Evolutionary conservation across 2,329 filamentous ascomycete genomes (phyloP).

Genomic region (Ceratocystis smalleyi): DNA sequence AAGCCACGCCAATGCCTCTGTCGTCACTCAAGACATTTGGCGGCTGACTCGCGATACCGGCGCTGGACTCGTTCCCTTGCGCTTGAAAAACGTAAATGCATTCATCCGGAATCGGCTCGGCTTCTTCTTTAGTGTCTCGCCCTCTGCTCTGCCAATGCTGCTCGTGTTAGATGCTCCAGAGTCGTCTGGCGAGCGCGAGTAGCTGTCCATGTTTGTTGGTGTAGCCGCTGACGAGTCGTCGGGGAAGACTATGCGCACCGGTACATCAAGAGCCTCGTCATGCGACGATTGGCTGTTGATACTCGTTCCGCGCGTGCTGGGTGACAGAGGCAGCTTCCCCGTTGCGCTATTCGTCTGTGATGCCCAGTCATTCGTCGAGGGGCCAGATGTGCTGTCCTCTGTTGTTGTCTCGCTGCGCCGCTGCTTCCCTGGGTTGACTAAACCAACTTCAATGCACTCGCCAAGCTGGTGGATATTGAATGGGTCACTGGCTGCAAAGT

Average conservation of each 20-base stretch:
- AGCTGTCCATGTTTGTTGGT: slow-evolving; percentile 8
- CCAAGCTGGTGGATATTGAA: slow-evolving; percentile 26
- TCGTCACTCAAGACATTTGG: not conserved
- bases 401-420: slow-evolving; percentile 48
- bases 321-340: slow-evolving; percentile 47
- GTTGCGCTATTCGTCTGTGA: slow-evolving; percentile 49
- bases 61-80: slow-evolving; percentile 29
- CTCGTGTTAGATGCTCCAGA: slow-evolving; percentile 24
- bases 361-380: slow-evolving; percentile 42
- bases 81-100: slow-evolving; percentile 40
- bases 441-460: slow-evolving; percentile 4
- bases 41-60: slow-evolving; percentile 10
- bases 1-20: too few relatives aligned
- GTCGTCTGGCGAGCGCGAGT: slow-evolving; percentile 14
- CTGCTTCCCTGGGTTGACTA: slow-evolving; percentile 30
- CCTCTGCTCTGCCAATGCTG: slow-evolving; percentile 33
- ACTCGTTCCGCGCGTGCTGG: slow-evolving; percentile 50
- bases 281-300: slow-evolving; percentile 45
- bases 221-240: slow-evolving; percentile 11
- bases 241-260: slow-evolving; percentile 11
- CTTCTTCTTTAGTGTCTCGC: slow-evolving; percentile 42
- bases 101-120: slow-evolving; percentile 50
- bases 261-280: slow-evolving; percentile 27
- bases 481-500: slow-evolving; percentile 35
- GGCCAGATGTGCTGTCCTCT: slow-evolving; percentile 37